phyloP scores from a whole-genome alignment of 2,329 filamentous ascomycete genomes.

The Plectosphaerella cucumerina region DNA sequence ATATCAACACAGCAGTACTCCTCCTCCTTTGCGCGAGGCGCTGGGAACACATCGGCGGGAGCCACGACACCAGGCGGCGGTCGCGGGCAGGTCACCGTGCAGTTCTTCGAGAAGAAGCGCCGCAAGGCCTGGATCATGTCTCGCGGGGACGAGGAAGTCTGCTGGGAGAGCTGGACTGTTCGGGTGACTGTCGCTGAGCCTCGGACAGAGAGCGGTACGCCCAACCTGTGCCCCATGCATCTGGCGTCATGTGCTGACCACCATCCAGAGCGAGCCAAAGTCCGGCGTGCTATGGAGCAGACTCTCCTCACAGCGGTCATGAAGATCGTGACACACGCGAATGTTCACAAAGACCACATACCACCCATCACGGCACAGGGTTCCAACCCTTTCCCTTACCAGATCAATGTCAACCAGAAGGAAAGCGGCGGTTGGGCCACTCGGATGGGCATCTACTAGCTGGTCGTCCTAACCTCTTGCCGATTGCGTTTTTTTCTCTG shows the following conservation, averaged over 20 bases:
- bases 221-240: neutral
- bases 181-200: conserved; percentile 92
- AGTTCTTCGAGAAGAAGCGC: conserved; percentile 92
- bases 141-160: conserved; percentile 82
- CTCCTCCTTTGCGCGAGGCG: conserved; percentile 12
- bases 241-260: neutral
- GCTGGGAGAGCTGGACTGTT: conserved; percentile 95
- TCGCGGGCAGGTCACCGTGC: conserved; percentile 75
- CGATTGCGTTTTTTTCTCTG: neutral
- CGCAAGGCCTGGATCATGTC: conserved; percentile 73
- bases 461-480: neutral
- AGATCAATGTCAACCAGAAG: conserved; percentile 84
- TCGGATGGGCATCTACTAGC: conserved; percentile 71
- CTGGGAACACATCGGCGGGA: conserved; percentile 6
- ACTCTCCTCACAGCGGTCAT: conserved; percentile 82
- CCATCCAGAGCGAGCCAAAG: conserved; percentile 76
- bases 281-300: conserved; percentile 85
- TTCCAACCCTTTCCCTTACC: conserved; percentile 92
- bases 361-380: conserved; percentile 93
- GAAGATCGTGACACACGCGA: conserved; percentile 85
- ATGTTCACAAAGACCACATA: conserved; percentile 90
- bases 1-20: conserved; percentile 7
- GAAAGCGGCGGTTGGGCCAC: conserved; percentile 73
- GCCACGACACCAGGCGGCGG: conserved; percentile 44
- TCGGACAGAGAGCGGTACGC: conserved; percentile 77